Evolutionary conservation across 768 basidiomycete genomes (phyloP).

Genomic region (Panus rudis): DNA sequence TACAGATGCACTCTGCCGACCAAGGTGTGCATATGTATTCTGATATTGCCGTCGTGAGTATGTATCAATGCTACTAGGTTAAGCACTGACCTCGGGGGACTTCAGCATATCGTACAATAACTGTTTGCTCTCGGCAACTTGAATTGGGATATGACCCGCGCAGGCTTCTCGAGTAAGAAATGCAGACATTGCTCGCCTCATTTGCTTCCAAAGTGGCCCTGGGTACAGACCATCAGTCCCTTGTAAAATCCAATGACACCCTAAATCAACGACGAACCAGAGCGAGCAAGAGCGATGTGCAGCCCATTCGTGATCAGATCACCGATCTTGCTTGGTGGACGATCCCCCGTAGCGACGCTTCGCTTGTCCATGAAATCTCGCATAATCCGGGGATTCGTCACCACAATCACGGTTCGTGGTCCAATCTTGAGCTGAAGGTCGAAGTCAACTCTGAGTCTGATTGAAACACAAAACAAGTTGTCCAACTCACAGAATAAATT

Average conservation of each 20-base stretch:
- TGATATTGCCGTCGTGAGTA: not conserved
- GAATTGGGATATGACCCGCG: not conserved
- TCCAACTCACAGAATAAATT: not conserved
- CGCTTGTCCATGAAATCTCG: not conserved
- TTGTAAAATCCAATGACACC: no score
- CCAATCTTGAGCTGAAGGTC: not conserved
- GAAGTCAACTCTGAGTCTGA: not conserved
- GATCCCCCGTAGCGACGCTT: not conserved
- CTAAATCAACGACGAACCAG: not conserved
- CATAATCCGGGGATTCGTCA: not conserved
- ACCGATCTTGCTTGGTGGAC: not conserved
- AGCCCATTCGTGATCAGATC: not conserved
- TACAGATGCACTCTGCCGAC: not conserved
- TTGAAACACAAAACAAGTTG: not conserved
- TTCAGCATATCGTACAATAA: slow-evolving; percentile 23
- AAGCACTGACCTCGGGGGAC: slow-evolving; percentile 18
- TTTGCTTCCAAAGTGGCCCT: not conserved
- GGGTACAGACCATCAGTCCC: no score
- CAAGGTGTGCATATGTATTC: not conserved
- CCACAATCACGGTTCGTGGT: not conserved
- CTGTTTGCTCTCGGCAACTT: slow-evolving; percentile 22
- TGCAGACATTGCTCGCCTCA: not conserved
- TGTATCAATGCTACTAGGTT: not conserved
- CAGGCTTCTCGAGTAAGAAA: not conserved
- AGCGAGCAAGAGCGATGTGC: not conserved